A percentile compares a stretch with the other conserved stretches of the same genome.
Evolutionary conservation across 805 yeast species (phyloP).

Genomic region (Starmerella vaccinii): DNA sequence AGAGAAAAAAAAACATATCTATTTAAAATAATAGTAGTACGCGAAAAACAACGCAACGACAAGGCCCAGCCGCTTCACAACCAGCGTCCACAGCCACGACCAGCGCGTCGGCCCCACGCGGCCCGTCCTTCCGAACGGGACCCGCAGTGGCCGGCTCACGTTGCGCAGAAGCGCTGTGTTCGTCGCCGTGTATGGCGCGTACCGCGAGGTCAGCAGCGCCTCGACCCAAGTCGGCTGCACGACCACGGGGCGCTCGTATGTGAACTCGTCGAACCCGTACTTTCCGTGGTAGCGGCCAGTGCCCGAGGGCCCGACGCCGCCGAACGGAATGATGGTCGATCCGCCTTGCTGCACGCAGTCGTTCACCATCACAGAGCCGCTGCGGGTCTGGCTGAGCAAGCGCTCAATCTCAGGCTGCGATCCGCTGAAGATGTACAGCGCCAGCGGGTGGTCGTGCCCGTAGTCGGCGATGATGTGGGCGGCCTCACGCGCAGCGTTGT

Average conservation of each 20-base stretch:
- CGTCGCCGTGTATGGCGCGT: conserved; percentile 46
- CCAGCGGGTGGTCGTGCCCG: conserved; percentile 66
- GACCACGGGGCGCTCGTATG: conserved; percentile 61
- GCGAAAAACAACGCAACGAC: neutral
- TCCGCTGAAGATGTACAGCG: conserved; percentile 57
- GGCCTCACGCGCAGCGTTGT: conserved; percentile 27
- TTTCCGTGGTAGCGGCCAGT: conserved; percentile 73
- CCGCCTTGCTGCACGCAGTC: conserved; percentile 67
- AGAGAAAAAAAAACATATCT: neutral
- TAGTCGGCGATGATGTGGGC: conserved; percentile 27
- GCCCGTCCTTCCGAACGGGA: conserved; percentile 17
- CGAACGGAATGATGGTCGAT: conserved; percentile 65
- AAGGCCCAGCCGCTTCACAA: conserved; percentile 5
- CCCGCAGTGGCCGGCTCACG: conserved; percentile 13
- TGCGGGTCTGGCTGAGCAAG: conserved; percentile 47
- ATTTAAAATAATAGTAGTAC: neutral
- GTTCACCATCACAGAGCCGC: conserved; percentile 63
- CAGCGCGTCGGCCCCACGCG: conserved; percentile 9
- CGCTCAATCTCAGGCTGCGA: conserved; percentile 39
- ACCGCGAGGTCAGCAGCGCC: conserved; percentile 45
- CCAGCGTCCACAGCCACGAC: conserved; percentile 5
- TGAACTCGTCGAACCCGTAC: conserved; percentile 58
- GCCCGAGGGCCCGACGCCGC: conserved; percentile 84
- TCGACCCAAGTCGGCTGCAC: conserved; percentile 61
- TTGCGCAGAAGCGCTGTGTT: conserved; percentile 29